Conservation (phyloP, 2,329 filamentous ascomycete genomes). For the Paraphoma chrysanthemicola region DNA sequence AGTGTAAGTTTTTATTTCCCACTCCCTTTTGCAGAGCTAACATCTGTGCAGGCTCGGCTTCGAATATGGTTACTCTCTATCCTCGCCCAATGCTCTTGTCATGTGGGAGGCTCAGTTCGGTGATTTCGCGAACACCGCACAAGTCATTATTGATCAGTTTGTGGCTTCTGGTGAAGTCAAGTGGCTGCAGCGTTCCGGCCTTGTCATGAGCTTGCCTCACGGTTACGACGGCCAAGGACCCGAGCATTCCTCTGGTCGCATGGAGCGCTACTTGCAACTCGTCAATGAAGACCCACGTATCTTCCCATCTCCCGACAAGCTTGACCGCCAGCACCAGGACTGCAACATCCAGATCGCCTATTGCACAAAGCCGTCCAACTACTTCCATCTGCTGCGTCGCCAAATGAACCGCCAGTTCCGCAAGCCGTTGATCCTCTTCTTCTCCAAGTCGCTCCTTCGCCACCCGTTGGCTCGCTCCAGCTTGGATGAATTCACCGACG, state of each 20-base stretch:
- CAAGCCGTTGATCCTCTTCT: constrained; percentile 97
- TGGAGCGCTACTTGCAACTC: constrained; percentile 96
- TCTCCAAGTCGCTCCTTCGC: constrained; percentile 94
- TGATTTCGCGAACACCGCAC: constrained; percentile 99
- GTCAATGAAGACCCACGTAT: constrained; percentile 96
- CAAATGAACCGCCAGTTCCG: constrained; percentile 99
- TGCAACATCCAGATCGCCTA: constrained; percentile 99
- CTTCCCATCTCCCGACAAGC: constrained; percentile 86
- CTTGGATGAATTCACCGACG: constrained; percentile 88
- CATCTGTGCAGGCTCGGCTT: constrained; percentile 76
- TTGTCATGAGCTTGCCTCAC: constrained; percentile 95
- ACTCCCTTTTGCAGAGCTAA: constrained; percentile 26
- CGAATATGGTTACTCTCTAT: constrained; percentile 97
- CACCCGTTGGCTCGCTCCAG: constrained; percentile 89
- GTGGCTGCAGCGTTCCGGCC: constrained; percentile 97
- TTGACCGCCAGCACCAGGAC: constrained; percentile 97
- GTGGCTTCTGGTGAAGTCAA: constrained; percentile 97
- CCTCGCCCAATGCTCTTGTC: constrained; percentile 93
- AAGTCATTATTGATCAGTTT: constrained; percentile 99
- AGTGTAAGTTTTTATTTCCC: constrained; percentile 55
- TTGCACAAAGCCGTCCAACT: constrained; percentile 94
- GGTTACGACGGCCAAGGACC: constrained; percentile 98
- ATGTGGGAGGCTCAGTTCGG: constrained; percentile 99
- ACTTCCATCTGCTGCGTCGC: constrained; percentile 94
- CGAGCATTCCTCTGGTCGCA: constrained; percentile 95